phyloP scores from a whole-genome alignment of 192 early-diverging fungal species.

The Coemansia sp. region DNA sequence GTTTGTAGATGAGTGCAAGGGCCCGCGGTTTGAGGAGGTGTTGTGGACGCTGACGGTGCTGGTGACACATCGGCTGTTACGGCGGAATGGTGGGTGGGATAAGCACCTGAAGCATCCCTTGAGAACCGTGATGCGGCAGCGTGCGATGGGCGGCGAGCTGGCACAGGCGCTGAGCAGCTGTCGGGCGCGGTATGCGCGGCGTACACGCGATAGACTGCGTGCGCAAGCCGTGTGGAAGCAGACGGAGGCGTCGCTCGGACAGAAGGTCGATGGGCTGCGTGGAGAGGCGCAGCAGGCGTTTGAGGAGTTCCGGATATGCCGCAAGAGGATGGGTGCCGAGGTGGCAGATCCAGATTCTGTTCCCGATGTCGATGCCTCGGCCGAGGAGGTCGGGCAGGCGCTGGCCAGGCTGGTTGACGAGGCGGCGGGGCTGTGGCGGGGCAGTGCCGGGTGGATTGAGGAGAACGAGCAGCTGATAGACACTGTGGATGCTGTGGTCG shows the following conservation, averaged over 20 bases:
- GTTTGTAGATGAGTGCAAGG: conserved; percentile 45
- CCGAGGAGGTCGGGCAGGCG: conserved; percentile 5
- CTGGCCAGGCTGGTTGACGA: conserved; percentile 5
- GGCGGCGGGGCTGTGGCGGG: conserved; percentile 29
- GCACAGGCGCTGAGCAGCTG: conserved; percentile 1
- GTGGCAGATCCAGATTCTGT: not conserved
- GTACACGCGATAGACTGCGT: conserved; percentile 24
- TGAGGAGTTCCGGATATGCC: conserved; percentile 13
- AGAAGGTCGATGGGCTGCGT: not conserved
- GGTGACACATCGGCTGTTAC: conserved; percentile 5
- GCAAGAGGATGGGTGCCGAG: conserved; percentile 4
- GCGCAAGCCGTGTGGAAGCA: conserved; percentile 24
- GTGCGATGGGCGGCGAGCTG: not conserved
- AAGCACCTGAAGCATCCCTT: conserved; percentile 9
- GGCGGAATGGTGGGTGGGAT: conserved; percentile 1
- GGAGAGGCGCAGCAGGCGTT: not conserved
- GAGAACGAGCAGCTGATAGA: not conserved
- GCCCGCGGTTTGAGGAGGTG: conserved; percentile 29
- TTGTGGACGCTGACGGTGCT: conserved; percentile 23
- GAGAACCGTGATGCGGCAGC: not conserved
- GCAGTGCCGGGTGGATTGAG: conserved; percentile 28
- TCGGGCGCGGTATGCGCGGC: conserved; percentile 19
- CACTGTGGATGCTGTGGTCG: conserved; percentile 18
- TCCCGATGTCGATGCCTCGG: conserved; percentile 13
- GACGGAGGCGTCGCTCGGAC: conserved; percentile 1